These are phyloP conservation scores for Chlorella sorokiniana DNA, from an alignment of 139 green algal species.

Conservation along the genomic window DNA sequence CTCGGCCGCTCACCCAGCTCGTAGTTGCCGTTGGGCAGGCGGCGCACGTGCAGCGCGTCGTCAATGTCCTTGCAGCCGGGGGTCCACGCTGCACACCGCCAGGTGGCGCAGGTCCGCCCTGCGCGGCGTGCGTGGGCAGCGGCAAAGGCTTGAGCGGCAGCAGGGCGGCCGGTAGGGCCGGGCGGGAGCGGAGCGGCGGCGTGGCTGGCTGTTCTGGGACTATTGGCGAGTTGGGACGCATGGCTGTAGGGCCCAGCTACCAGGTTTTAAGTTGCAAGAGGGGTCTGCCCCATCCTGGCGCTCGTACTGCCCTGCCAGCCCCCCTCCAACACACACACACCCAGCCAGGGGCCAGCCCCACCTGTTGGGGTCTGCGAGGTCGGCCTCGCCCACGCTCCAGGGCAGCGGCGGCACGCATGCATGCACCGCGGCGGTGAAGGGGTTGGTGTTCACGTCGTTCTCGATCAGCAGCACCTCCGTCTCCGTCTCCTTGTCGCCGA, in stretches of 20 bases:
- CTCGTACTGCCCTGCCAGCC: no score
- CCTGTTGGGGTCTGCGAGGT: conserved; percentile 55
- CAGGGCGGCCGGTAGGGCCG: no score
- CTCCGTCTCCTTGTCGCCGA: conserved; percentile 83
- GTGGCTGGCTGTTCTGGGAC: no score
- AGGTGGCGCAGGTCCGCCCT: conserved; percentile 73
- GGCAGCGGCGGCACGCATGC: conserved; percentile 93
- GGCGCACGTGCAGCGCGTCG: conserved; percentile 83
- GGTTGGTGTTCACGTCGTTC: conserved; percentile 87
- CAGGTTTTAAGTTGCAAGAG: no score
- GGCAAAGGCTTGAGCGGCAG: background rate
- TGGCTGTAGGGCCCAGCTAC: no score
- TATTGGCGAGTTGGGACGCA: no score
- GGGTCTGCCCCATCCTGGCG: no score
- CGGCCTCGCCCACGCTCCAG: conserved; percentile 71
- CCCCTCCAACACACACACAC: no score
- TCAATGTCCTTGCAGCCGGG: conserved; percentile 94
- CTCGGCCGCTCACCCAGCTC: conserved; percentile 47
- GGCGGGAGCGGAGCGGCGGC: no score
- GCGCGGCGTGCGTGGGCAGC: background rate
- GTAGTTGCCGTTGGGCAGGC: conserved; percentile 47
- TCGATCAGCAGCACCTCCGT: conserved; percentile 89
- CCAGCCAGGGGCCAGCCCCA: no score
- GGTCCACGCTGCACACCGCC: conserved; percentile 81
- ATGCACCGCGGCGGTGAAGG: conserved; percentile 90